Conservation (phyloP, 2,329 filamentous ascomycete species). For the Tympanopsis confertula region DNA sequence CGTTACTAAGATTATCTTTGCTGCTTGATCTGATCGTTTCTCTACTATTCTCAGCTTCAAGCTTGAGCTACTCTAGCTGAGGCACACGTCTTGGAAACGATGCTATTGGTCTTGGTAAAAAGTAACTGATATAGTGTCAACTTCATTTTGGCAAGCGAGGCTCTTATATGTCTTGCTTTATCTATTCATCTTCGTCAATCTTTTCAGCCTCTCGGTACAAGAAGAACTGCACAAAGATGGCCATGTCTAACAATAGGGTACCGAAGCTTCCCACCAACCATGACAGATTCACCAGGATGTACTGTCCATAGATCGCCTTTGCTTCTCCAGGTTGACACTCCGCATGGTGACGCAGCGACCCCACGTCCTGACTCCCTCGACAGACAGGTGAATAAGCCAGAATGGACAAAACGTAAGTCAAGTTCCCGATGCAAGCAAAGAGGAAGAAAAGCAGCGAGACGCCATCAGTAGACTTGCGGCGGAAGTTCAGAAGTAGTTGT, state of each 20-base stretch:
- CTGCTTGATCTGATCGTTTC: no score
- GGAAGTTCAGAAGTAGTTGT: conserved; percentile 83
- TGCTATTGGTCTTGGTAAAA: no score
- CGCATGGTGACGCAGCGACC: conserved; percentile 8
- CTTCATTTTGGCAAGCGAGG: no score
- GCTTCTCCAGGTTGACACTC: conserved; percentile 57
- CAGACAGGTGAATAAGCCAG: conserved; percentile 78
- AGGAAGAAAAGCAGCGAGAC: conserved; percentile 91
- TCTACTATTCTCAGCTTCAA: no score
- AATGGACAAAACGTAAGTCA: conserved; percentile 87
- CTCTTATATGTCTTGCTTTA: no score
- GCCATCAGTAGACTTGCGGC: conserved; percentile 84
- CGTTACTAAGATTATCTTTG: no score
- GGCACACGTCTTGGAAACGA: no score
- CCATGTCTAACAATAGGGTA: conserved; percentile 72
- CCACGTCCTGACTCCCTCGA: conserved; percentile 11
- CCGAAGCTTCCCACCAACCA: conserved; percentile 87
- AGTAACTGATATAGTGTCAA: no score
- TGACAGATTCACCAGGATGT: conserved; percentile 79
- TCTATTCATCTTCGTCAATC: no score
- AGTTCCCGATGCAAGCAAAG: conserved; percentile 88
- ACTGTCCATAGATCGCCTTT: conserved; percentile 56
- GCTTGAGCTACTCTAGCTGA: no score
- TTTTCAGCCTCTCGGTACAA: conserved; percentile 52
- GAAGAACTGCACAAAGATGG: conserved; percentile 86